Percentiles rank a stretch among this genome's conserved stretches.
phyloP scores from a whole-genome alignment of 441 rosid genomes.

The Erodium trifolium region DNA sequence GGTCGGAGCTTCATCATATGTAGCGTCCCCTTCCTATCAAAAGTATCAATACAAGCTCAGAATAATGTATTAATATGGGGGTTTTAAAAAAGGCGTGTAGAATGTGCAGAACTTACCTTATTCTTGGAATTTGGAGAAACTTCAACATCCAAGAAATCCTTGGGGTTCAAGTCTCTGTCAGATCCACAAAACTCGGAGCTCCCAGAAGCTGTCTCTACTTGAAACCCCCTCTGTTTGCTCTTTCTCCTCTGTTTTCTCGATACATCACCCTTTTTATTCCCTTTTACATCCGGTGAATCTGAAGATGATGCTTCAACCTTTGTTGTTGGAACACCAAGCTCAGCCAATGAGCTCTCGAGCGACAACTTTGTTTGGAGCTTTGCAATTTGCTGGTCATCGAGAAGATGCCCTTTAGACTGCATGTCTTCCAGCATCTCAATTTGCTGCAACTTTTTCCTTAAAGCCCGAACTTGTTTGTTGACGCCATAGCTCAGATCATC shows the following conservation, averaged over 20 bases:
- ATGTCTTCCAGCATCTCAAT: constrained; percentile 88
- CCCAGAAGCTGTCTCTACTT: constrained; percentile 21
- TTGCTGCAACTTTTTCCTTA: constrained; percentile 89
- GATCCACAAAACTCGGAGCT: constrained; percentile 1
- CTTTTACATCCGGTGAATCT: constrained; percentile 38
- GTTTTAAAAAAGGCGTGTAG: not conserved
- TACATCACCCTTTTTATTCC: constrained; percentile 29
- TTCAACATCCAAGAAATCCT: constrained; percentile 29
- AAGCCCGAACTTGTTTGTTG: constrained; percentile 64
- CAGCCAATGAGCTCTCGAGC: constrained; percentile 62
- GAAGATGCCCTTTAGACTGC: constrained; percentile 58
- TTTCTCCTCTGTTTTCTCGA: constrained; percentile 59
- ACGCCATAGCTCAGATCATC: constrained; percentile 42
- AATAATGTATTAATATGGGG: not conserved
- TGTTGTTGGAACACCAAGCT: constrained; percentile 50
- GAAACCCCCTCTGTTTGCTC: constrained; percentile 47
- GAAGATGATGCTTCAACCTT: constrained; percentile 33
- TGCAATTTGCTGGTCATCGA: constrained; percentile 85
- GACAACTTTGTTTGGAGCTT: constrained; percentile 66
- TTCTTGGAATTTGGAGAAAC: constrained; percentile 28
- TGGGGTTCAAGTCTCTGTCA: constrained; percentile 13
- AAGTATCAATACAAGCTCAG: constrained; percentile 18
- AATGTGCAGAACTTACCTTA: constrained; percentile 34
- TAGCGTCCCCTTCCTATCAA: constrained; percentile 38
- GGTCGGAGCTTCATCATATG: constrained; percentile 18